These are phyloP conservation scores for Sugiyamaella novakii DNA, from an alignment of 1,139 yeast species.

Conservation along the genomic window DNA sequence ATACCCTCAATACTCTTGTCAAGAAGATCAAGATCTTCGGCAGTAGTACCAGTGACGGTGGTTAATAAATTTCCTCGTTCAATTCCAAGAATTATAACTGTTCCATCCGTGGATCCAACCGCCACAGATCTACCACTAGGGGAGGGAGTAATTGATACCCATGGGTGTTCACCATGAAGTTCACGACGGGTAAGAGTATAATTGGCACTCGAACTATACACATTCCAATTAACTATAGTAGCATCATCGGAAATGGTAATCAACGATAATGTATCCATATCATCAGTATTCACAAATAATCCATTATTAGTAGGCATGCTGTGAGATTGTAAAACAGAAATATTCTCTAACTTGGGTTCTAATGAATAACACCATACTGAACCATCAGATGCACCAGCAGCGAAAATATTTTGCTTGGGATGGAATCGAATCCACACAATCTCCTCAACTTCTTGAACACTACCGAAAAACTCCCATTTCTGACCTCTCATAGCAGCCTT, in stretches of 20 bases:
- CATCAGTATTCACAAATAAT: constrained; percentile 63
- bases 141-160: constrained; percentile 71
- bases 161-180: constrained; percentile 72
- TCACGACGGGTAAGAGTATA: constrained; percentile 62
- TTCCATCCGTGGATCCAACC: constrained; percentile 86
- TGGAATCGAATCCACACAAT: constrained; percentile 77
- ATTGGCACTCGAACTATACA: constrained; percentile 68
- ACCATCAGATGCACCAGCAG: constrained; percentile 94
- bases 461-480: constrained; percentile 71
- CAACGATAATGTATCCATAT: constrained; percentile 61
- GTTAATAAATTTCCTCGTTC: constrained; percentile 73
- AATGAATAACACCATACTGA: constrained; percentile 92
- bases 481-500: constrained; percentile 74
- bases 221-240: constrained; percentile 84
- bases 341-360: constrained; percentile 57
- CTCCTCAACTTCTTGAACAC: constrained; percentile 86
- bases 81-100: constrained; percentile 70
- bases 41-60: constrained; percentile 58
- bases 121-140: constrained; percentile 54
- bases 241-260: constrained; percentile 89
- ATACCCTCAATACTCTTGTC: constrained; percentile 87
- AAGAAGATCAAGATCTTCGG: constrained; percentile 63
- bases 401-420: constrained; percentile 69
- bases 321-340: constrained; percentile 82
- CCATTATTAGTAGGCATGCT: constrained; percentile 77